Evolutionary conservation across 768 basidiomycete genomes (phyloP).

Genomic region (Boletellus sp.): DNA sequence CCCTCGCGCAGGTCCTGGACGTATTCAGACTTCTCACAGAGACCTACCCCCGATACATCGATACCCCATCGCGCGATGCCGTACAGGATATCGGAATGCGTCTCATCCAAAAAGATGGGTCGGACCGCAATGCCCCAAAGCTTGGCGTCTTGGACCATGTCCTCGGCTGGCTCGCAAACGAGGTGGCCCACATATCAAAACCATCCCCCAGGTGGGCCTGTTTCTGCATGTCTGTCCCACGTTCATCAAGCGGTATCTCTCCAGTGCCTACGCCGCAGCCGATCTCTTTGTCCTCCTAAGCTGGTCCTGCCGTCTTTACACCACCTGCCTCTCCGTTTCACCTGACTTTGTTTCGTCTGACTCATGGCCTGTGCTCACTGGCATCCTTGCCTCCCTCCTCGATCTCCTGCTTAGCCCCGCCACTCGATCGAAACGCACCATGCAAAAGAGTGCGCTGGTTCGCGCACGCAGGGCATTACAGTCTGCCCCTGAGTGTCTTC

Average conservation of each 20-base stretch:
- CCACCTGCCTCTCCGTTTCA: slow-evolving; percentile 44
- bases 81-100: slow-evolving; percentile 65
- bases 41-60: slow-evolving; percentile 78
- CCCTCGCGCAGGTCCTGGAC: slow-evolving; percentile 58
- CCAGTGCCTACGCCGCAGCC: slow-evolving; percentile 55
- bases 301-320: slow-evolving; percentile 67
- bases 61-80: slow-evolving; percentile 64
- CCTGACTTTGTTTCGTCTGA: slow-evolving; percentile 44
- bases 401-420: slow-evolving; percentile 55
- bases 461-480: slow-evolving; percentile 65
- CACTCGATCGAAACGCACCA: slow-evolving; percentile 49
- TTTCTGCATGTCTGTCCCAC: background rate
- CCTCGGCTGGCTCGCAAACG: slow-evolving; percentile 70
- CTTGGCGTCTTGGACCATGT: slow-evolving; percentile 67
- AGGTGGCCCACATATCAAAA: slow-evolving; percentile 58
- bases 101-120: slow-evolving; percentile 60
- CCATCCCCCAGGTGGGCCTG: slow-evolving; percentile 52
- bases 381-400: slow-evolving; percentile 56
- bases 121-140: slow-evolving; percentile 39
- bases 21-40: slow-evolving; percentile 68
- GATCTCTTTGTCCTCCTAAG: slow-evolving; percentile 66
- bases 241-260: background rate
- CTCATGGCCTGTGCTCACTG: slow-evolving; percentile 50
- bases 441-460: slow-evolving; percentile 60
- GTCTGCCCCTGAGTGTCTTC: slow-evolving; percentile 52